Conservation (phyloP, 768 basidiomycete genomes). For the Rhodotorula babjevae region DNA sequence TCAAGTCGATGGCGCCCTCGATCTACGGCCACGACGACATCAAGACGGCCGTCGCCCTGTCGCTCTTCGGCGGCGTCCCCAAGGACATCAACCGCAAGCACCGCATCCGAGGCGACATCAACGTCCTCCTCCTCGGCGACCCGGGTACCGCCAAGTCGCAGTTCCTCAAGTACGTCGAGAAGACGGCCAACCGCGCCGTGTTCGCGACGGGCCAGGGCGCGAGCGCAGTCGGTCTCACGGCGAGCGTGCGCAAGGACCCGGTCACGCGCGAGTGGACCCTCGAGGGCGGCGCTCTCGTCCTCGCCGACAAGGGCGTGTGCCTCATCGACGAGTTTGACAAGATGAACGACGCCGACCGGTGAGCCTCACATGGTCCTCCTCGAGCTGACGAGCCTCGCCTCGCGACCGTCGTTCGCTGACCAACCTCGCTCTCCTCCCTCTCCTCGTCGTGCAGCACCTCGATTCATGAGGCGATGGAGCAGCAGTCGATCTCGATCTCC, state of each 20-base stretch:
- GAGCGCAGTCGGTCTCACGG: constrained; percentile 95
- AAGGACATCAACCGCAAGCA: constrained; percentile 98
- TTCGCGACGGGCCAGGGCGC: constrained; percentile 99
- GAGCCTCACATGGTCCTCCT: constrained; percentile 9
- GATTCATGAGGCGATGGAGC: constrained; percentile 99
- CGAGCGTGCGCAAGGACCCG: constrained; percentile 97
- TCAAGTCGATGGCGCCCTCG: constrained; percentile 97
- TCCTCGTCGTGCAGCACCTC: constrained; percentile 68
- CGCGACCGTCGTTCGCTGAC: not conserved
- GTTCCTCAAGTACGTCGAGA: constrained; percentile 97
- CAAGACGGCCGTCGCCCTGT: constrained; percentile 92
- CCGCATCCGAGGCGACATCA: constrained; percentile 95
- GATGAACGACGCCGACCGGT: constrained; percentile 95
- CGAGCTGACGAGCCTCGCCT: not conserved
- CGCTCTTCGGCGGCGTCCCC: constrained; percentile 85
- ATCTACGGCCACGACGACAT: constrained; percentile 99
- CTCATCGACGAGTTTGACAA: constrained; percentile 99
- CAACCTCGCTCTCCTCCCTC: not conserved
- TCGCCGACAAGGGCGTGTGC: constrained; percentile 96
- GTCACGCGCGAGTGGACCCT: constrained; percentile 97
- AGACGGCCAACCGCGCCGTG: constrained; percentile 94
- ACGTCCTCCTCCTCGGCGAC: constrained; percentile 90
- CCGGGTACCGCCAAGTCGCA: constrained; percentile 99
- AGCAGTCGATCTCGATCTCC: constrained; percentile 97
- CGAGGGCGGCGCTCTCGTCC: constrained; percentile 94